Evolutionary conservation across 805 yeast species (phyloP).

Genomic region (Wickerhamomyces xylosicus): DNA sequence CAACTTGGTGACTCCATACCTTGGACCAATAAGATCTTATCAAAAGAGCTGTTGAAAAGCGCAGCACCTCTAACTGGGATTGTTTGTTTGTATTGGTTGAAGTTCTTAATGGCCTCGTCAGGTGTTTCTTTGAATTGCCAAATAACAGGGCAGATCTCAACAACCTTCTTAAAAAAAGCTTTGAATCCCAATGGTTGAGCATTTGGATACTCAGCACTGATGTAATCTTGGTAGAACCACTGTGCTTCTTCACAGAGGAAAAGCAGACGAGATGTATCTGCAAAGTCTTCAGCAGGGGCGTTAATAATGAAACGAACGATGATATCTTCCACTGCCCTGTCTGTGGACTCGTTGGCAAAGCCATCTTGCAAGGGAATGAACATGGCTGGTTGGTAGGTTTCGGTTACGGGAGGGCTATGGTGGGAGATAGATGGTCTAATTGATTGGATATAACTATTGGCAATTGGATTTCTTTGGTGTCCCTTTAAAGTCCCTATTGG

Average conservation of each 20-base stretch:
- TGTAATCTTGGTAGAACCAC: constrained; percentile 90
- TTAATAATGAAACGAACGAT: constrained; percentile 84
- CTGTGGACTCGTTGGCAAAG: constrained; percentile 55
- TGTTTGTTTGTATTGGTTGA: constrained; percentile 74
- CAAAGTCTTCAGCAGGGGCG: constrained; percentile 84
- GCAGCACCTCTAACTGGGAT: constrained; percentile 98
- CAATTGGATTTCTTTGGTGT: background rate
- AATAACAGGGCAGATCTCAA: constrained; percentile 61
- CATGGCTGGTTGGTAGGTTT: constrained; percentile 25
- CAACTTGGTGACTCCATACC: constrained; percentile 78
- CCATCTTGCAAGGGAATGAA: constrained; percentile 47
- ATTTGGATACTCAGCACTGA: constrained; percentile 58
- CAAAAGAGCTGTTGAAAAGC: constrained; percentile 57
- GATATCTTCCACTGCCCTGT: constrained; percentile 73
- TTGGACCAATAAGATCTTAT: constrained; percentile 68
- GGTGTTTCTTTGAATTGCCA: constrained; percentile 78
- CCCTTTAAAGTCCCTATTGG: too few relatives aligned
- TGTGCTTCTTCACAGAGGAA: constrained; percentile 97
- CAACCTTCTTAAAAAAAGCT: constrained; percentile 56
- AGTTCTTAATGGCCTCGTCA: constrained; percentile 62
- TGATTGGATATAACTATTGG: too few relatives aligned
- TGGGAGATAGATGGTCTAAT: too few relatives aligned
- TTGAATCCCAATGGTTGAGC: constrained; percentile 75
- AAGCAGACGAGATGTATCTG: constrained; percentile 69
- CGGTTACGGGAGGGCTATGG: too few relatives aligned